Conservation (phyloP, 2,329 filamentous ascomycete genomes). For the Metarhizium guizhouense region DNA sequence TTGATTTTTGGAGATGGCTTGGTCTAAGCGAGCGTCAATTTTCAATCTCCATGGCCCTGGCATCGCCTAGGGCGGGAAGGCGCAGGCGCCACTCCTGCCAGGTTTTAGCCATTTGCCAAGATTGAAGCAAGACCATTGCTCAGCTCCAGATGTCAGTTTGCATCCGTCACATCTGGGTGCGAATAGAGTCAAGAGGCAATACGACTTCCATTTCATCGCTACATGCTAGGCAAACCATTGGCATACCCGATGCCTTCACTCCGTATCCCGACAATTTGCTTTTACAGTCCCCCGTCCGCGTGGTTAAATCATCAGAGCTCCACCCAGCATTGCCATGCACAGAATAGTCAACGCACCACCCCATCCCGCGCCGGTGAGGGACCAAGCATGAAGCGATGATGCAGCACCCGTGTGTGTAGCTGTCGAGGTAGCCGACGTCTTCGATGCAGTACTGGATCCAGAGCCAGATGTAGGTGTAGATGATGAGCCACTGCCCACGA, state of each 20-base stretch:
- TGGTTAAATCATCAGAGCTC: slow-evolving; percentile 18
- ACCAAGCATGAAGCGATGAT: slow-evolving; percentile 9
- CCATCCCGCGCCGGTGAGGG: slow-evolving; percentile 10
- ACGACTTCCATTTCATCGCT: not conserved
- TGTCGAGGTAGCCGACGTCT: slow-evolving; percentile 12
- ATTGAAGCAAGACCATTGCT: too few relatives aligned
- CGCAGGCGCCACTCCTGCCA: too few relatives aligned
- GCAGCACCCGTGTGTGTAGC: slow-evolving; percentile 16
- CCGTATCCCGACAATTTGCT: not conserved
- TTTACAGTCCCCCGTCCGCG: not conserved
- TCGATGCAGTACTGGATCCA: slow-evolving; percentile 8
- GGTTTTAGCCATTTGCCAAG: too few relatives aligned
- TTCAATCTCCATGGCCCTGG: too few relatives aligned
- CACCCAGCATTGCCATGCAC: slow-evolving; percentile 20
- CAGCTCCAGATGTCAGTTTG: too few relatives aligned
- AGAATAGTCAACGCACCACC: slow-evolving; percentile 15
- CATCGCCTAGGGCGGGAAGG: too few relatives aligned
- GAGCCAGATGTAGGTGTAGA: slow-evolving; percentile 1
- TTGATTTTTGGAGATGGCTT: too few relatives aligned
- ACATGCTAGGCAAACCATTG: not conserved
- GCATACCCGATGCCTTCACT: not conserved
- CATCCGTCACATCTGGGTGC: too few relatives aligned
- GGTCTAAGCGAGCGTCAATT: too few relatives aligned
- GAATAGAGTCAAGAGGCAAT: too few relatives aligned
- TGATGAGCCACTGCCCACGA: slow-evolving; percentile 16